These are phyloP conservation scores for Paecilomyces niveus DNA, from an alignment of 2,329 filamentous ascomycete species.

Conservation along the genomic window DNA sequence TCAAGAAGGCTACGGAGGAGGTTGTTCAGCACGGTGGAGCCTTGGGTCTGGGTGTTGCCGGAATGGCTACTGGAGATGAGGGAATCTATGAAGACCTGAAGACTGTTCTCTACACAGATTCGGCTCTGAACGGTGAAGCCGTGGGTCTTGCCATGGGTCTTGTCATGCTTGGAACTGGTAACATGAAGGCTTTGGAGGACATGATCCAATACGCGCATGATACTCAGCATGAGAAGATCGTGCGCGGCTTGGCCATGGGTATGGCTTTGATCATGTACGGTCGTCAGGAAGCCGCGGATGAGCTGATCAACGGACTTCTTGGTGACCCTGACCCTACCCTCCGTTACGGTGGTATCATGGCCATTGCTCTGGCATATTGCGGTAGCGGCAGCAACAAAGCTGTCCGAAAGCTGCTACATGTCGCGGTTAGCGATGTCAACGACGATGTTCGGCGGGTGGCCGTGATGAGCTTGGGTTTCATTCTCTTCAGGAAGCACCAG, in stretches of 20 bases:
- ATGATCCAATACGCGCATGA: constrained; percentile 98
- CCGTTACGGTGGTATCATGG: constrained; percentile 96
- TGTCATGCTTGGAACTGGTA: constrained; percentile 97
- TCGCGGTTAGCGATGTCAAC: constrained; percentile 95
- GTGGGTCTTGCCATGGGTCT: constrained; percentile 94
- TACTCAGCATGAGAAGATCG: constrained; percentile 97
- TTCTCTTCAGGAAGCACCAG: constrained; percentile 94
- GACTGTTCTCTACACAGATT: constrained; percentile 83
- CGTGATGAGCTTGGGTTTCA: constrained; percentile 96
- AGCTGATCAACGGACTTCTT: constrained; percentile 85
- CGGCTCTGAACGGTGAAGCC: constrained; percentile 92
- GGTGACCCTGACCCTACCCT: constrained; percentile 90
- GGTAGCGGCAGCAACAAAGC: constrained; percentile 98
- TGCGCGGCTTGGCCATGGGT: constrained; percentile 86
- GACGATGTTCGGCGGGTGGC: constrained; percentile 94
- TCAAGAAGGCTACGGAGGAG: constrained; percentile 53
- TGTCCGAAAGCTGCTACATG: constrained; percentile 88
- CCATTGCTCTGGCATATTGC: constrained; percentile 95
- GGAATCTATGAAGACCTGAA: constrained; percentile 89
- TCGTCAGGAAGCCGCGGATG: constrained; percentile 88
- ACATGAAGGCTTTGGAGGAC: constrained; percentile 83
- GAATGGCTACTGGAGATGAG: constrained; percentile 91
- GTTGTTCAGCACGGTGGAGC: constrained; percentile 96
- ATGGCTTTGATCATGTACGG: constrained; percentile 99
- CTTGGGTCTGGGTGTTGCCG: constrained; percentile 88